Evolutionary conservation across 179 eudicot genomes (phyloP), one percentile per base, ranked within the genome.

Genomic region (Amaranthus tricolor): DNA sequence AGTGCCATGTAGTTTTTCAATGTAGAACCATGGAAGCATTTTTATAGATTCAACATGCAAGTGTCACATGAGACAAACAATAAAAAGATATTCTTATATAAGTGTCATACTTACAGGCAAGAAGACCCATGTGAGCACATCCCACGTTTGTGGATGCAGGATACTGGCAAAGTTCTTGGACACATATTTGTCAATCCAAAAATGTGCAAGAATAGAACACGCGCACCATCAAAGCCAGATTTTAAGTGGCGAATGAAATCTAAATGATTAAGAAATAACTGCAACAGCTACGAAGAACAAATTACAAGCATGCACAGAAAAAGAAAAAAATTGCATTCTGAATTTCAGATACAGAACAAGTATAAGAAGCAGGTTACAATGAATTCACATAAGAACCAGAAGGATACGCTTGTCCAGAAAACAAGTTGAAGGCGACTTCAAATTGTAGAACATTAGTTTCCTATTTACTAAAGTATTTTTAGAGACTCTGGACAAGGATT

Each of bases 341-440:
- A 10, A 58, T 17, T 14, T 9, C 6, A 9, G 7, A 20, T 52
- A 64, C 31, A 47, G 62, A 16, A 57, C 69, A 55, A 12, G n/a
- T 6, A 52, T 55, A 31, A n/a, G 9, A 31, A 8, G 44, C 72
- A n/a, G 58, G 56, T 71, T 45, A 60, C 10, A 58, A 2, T 72
- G 31, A 43, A 60, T 54, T 67, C 14, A 24, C 65, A 15, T 43
- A 64, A 31, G 49, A 31, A 67, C 20, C 49, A 71, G 63, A 77
- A 87, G 99, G 96, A 95, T 95, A 95, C 97, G 91, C 50, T 83
- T 84, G 76, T 77, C 71, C 21, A 89, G 90, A 62, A 93, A 82
- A 76, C 81, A 80, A 74, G 82, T 78, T 55, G 86, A 72, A 49
- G 86, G 78, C 65, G 45, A 44, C 71, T 79, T 86, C 82, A 74